These are phyloP conservation scores for Brachypodium distachyon DNA, from an alignment of 202 grass and related monocot species.

Conservation along the genomic window DNA sequence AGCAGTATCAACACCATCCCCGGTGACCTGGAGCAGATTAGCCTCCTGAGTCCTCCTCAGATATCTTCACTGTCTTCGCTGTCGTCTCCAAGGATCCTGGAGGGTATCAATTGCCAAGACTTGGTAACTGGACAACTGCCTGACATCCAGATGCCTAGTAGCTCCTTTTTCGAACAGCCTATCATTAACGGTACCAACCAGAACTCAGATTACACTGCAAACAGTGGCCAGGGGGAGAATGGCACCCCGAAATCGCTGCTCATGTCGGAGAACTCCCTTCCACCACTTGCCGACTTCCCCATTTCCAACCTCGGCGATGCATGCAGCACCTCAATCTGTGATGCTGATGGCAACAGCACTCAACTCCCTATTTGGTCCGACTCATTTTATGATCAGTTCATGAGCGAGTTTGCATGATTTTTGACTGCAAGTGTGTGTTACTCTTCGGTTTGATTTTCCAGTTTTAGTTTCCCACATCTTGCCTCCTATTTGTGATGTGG, in stretches of 20 bases:
- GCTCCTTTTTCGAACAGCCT: slow-evolving; percentile 37
- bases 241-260: slow-evolving; percentile 31
- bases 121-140: slow-evolving; percentile 25
- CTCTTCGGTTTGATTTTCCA: slow-evolving; percentile 37
- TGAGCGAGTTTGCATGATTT: slow-evolving; percentile 53
- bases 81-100: slow-evolving; percentile 37
- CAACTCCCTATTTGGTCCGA: slow-evolving; percentile 46
- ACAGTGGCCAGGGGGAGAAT: slow-evolving; percentile 24
- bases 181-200: slow-evolving; percentile 33
- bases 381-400: slow-evolving; percentile 57
- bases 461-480: slow-evolving; percentile 28
- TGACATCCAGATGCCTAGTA: slow-evolving; percentile 50
- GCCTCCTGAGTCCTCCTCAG: slow-evolving; percentile 44
- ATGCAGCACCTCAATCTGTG: slow-evolving; percentile 65
- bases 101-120: slow-evolving; percentile 28
- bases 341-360: slow-evolving; percentile 44
- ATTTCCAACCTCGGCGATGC: slow-evolving; percentile 60
- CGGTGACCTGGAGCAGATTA: slow-evolving; percentile 48
- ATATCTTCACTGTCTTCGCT: slow-evolving; percentile 47
- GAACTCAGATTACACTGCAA: slow-evolving; percentile 20
- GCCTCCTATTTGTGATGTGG: slow-evolving; percentile 28
- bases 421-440: slow-evolving; percentile 2
- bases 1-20: slow-evolving; percentile 41
- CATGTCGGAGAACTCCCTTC: slow-evolving; percentile 52
- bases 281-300: slow-evolving; percentile 56